Evolutionary conservation across 2,329 filamentous ascomycete species (phyloP).

Genomic region (Monilinia fructigena): DNA sequence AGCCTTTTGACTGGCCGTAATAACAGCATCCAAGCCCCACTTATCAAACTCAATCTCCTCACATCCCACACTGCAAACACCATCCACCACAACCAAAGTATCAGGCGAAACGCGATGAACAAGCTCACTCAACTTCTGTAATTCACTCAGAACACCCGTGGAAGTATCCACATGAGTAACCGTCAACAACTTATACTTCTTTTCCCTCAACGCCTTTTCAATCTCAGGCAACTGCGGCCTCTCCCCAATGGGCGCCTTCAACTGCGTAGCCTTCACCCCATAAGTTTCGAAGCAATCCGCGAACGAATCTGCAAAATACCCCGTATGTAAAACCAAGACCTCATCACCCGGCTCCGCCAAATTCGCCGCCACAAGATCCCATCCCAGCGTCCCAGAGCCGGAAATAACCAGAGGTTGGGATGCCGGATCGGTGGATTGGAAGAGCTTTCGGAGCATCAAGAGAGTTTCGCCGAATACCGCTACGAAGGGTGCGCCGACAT

Average conservation of each 20-base stretch:
- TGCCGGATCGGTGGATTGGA: constrained; percentile 79
- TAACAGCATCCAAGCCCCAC: constrained; percentile 87
- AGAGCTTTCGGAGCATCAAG: constrained; percentile 84
- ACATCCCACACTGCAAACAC: constrained; percentile 93
- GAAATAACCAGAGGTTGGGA: constrained; percentile 92
- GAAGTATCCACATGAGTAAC: constrained; percentile 98
- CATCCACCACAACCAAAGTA: constrained; percentile 89
- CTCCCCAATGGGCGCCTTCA: constrained; percentile 85
- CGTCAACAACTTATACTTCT: constrained; percentile 90
- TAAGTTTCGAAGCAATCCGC: constrained; percentile 90
- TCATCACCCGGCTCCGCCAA: constrained; percentile 85
- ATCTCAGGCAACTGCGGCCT: constrained; percentile 84
- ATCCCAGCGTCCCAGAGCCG: constrained; percentile 92
- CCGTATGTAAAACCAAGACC: constrained; percentile 88
- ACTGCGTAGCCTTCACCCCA: constrained; percentile 82
- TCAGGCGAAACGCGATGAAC: constrained; percentile 86
- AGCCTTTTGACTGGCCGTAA: constrained; percentile 95
- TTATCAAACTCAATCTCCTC: constrained; percentile 96
- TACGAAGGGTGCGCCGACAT: constrained; percentile 87
- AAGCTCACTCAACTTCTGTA: constrained; percentile 78
- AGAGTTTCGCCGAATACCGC: constrained; percentile 88
- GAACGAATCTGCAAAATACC: constrained; percentile 96
- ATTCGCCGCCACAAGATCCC: constrained; percentile 96
- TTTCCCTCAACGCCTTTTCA: constrained; percentile 82
- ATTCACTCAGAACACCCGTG: constrained; percentile 89